Evolutionary conservation across 176 grass and related monocot genomes (phyloP), one percentile per base, ranked within the genome.

Genomic region (Ampelocalamus luodianensis): DNA sequence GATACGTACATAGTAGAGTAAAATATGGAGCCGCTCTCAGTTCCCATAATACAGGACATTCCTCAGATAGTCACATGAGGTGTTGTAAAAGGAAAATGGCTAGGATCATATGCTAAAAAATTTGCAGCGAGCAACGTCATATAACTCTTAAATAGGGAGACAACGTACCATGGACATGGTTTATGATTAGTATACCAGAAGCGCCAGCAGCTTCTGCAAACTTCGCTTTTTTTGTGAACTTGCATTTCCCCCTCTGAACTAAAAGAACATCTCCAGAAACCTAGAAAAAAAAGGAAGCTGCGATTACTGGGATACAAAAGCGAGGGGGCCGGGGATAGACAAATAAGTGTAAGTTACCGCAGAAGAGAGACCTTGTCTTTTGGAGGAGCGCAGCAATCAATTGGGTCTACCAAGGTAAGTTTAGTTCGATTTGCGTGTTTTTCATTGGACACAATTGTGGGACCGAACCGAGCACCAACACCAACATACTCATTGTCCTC

Each of bases 101-200:
- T 59, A 68, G 62, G 32, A 53, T 78, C 5, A 27, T 71, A 63
- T 13, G 20, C 32, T 20, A 60, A 22, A 27, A 87, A 34, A 34
- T 13, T 46, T 46, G 13, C 44, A 46, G 12, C 3, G 34, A 76
- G 85, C 60, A 83, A 81, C 16, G 42, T 8, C 6, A 3, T 34
- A 17, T 3, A 77, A 23, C 20, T 69, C 65, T 13, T 14, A 83
- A 37, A 80, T 56, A 69, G 26, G 34, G 61, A 64, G 55, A 53
- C 1, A 17, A 32, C 58, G 40, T 83, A 98, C 96, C 96, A 20
- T 93, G 92, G 58, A 39, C 85, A 58, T 93, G 89, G 81, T 98
- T 98, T 85, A 98, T 90, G 85, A 98, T 98, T 55, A 98, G 62
- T 65, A 98, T 98, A 61, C 77, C 91, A 82, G 96, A 98, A 78